Percentiles rank a stretch among this genome's conserved stretches.
Evolutionary conservation across 2,329 filamentous ascomycete species (phyloP).

Genomic region (Ascocoryne sarcoides): DNA sequence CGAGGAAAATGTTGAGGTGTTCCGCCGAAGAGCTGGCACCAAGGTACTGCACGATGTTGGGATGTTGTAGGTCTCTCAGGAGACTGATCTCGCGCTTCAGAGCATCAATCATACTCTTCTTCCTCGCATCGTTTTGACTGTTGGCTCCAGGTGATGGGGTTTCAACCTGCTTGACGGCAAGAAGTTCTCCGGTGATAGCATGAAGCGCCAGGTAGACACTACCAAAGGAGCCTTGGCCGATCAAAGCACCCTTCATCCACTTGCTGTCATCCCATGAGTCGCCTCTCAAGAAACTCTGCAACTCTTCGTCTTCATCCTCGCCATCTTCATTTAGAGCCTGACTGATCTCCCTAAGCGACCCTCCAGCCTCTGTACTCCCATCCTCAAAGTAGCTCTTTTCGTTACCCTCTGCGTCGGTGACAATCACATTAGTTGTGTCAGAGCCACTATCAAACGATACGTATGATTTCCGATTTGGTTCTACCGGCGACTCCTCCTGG

Average conservation of each 20-base stretch:
- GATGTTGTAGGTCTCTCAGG: conserved; percentile 85
- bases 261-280: conserved; percentile 96
- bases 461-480: conserved; percentile 89
- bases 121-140: conserved; percentile 76
- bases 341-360: conserved; percentile 75
- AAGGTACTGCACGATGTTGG: conserved; percentile 97
- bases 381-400: conserved; percentile 78
- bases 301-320: conserved; percentile 81
- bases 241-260: conserved; percentile 98
- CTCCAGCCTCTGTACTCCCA: conserved; percentile 60
- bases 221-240: conserved; percentile 94
- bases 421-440: conserved; percentile 59
- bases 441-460: conserved; percentile 72
- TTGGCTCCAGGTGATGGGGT: conserved; percentile 70
- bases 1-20: conserved; percentile 97
- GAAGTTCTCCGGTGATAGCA: conserved; percentile 90
- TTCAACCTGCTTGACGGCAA: conserved; percentile 98
- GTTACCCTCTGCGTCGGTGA: conserved; percentile 71
- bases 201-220: conserved; percentile 92
- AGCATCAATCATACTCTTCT: conserved; percentile 97
- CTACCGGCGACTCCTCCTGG: conserved; percentile 76
- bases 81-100: conserved; percentile 94
- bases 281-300: conserved; percentile 81
- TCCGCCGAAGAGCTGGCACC: conserved; percentile 87
- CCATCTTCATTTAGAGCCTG: conserved; percentile 83